Base-by-base conservation (phyloP, 2,329 filamentous ascomycete species). In the Phialocephala sp. region DNA sequence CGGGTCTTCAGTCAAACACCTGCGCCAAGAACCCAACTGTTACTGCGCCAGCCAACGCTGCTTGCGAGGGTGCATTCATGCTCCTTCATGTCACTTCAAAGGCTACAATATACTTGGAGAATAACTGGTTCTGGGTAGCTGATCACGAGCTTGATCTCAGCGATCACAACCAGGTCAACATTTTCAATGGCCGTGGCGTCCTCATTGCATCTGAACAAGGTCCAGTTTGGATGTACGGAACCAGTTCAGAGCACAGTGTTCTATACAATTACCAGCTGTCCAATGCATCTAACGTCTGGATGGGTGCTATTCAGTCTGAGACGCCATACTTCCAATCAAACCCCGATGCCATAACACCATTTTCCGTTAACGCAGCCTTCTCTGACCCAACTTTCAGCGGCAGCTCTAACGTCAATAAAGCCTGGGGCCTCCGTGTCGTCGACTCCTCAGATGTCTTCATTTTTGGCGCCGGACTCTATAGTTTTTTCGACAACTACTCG, bases 291-390 rank as follows among this genome's bases (percentile, higher is more conserved):
- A 90, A 94, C 75, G 84, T 97, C 68, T 97, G 91, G 81, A 89
- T 96, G 85, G 89, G 87, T 12, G 81, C 92, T 59, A 92, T 97
- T 73, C 94, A 97, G 80, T 92, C 91, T 3, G 94, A 97, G 80
- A 97, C 93, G 5, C 91, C 93, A 37, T 93, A 92, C 82, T 93
- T 90, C 84, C 92, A 97, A 80, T 86, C 90, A 76, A 94, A 94
- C 80, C 92, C 93, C 4, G 85, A 90, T 71, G 86, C 92, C 2
- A 83, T 85, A 11, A 82, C 85, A 11, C 91, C 89, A 45, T 93
- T 91, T 78, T 81, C 80, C 0, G 79, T 82, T 68, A 87, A 89
- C 72, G 69, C 83, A 20, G 79, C 79, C 8, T 91, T 83, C 73
- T 78, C 77, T 56, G 91, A 94, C 75, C 91, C 93, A 0, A 84